Evolutionary conservation across 192 early-diverging fungal genomes (phyloP).

Genomic region (Geranomyces variabilis): DNA sequence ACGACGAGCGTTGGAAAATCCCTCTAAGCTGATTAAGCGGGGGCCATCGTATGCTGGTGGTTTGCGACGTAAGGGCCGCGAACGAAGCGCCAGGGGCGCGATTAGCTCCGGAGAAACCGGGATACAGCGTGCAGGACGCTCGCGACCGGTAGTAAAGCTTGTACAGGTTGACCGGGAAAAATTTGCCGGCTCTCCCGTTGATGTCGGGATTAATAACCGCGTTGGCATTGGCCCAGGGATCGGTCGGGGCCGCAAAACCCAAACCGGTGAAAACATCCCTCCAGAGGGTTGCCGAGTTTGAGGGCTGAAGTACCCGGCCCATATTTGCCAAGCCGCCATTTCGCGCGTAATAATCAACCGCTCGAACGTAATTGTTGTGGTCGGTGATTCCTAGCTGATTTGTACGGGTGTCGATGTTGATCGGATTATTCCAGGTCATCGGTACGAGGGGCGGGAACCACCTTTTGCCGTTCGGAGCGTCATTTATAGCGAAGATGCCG

Average conservation of each 20-base stretch:
- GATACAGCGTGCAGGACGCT: not conserved
- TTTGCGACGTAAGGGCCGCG: too few species aligned
- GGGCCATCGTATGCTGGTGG: slow-evolving; percentile 3
- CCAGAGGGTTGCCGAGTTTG: not conserved
- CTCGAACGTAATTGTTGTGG: not conserved
- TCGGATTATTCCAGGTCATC: too few species aligned
- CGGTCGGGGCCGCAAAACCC: not conserved
- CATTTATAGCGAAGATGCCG: too few species aligned
- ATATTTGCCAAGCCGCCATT: slow-evolving; percentile 1
- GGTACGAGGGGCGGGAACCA: too few species aligned
- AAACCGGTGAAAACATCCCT: not conserved
- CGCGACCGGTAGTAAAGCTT: not conserved
- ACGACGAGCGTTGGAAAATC: not conserved
- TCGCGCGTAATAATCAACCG: not conserved
- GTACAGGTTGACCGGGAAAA: not conserved
- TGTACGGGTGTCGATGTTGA: too few species aligned
- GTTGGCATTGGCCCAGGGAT: not conserved
- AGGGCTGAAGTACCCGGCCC: not conserved
- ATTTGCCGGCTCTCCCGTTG: not conserved
- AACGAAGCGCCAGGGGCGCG: too few species aligned
- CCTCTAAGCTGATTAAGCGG: not conserved
- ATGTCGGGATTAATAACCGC: slow-evolving; percentile 1
- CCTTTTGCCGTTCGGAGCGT: too few species aligned
- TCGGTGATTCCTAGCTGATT: not conserved
- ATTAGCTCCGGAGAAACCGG: not conserved